A percentile compares a stretch with the other conserved stretches of the same genome.
Evolutionary conservation across 768 basidiomycete species (phyloP).

Genomic region (Strobilomyces echinocephalus): DNA sequence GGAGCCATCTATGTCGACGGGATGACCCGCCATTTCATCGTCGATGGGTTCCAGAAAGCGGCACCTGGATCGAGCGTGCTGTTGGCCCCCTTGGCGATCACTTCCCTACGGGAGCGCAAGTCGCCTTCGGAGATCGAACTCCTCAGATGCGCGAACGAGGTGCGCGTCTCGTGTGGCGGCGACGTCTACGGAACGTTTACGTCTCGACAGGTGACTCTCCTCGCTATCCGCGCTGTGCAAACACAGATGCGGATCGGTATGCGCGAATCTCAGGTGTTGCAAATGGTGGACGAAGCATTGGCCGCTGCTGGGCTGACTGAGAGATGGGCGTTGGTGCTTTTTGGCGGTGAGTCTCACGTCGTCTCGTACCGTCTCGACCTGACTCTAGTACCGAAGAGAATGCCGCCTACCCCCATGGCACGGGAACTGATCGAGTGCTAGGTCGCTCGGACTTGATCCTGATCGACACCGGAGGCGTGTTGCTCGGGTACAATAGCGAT

Average conservation of each 20-base stretch:
- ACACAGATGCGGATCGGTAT: slow-evolving; percentile 64
- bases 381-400: slow-evolving; percentile 49
- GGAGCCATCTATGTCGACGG: slow-evolving; percentile 58
- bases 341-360: slow-evolving; percentile 56
- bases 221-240: slow-evolving; percentile 65
- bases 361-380: neutral
- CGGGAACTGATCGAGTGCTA: slow-evolving; percentile 63
- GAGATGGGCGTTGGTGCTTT: slow-evolving; percentile 62
- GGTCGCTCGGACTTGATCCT: slow-evolving; percentile 58
- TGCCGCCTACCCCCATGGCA: slow-evolving; percentile 82
- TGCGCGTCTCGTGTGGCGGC: slow-evolving; percentile 24
- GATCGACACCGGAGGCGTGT: slow-evolving; percentile 66
- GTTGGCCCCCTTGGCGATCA: slow-evolving; percentile 52
- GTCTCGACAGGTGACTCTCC: slow-evolving; percentile 62
- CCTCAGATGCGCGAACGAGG: slow-evolving; percentile 77
- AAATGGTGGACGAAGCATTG: slow-evolving; percentile 55
- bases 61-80: slow-evolving; percentile 35
- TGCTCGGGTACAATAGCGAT: slow-evolving; percentile 76
- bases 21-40: slow-evolving; percentile 56
- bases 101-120: slow-evolving; percentile 69
- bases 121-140: slow-evolving; percentile 64
- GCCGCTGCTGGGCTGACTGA: slow-evolving; percentile 52
- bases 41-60: slow-evolving; percentile 54
- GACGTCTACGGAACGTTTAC: neutral
- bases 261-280: slow-evolving; percentile 62